Evolutionary conservation across 2,329 filamentous ascomycete genomes (phyloP).

Genomic region (Lasiodiplodia sp.): DNA sequence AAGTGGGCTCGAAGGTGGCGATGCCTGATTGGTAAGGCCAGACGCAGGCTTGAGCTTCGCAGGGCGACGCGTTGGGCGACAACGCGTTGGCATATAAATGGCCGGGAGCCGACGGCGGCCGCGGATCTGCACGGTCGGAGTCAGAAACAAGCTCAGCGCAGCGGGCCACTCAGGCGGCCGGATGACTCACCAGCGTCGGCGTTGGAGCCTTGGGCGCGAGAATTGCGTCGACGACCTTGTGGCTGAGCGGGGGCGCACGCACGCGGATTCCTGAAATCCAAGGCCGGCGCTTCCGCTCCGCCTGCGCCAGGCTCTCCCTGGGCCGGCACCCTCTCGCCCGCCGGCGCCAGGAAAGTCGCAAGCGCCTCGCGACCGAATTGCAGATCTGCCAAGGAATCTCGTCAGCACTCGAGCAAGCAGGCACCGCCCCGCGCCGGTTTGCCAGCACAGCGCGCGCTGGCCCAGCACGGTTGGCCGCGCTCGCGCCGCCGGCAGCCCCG

Average conservation of each 20-base stretch:
- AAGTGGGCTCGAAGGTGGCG: slow-evolving; percentile 19
- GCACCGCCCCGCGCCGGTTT: slow-evolving; percentile 1
- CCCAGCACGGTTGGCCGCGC: neutral
- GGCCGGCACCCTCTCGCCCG: neutral
- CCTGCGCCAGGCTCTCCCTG: neutral
- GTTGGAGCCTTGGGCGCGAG: slow-evolving; percentile 4
- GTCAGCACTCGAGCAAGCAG: slow-evolving; percentile 5
- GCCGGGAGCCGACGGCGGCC: slow-evolving; percentile 10
- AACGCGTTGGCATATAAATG: slow-evolving; percentile 29
- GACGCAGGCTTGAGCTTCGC: slow-evolving; percentile 17
- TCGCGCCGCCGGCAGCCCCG: slow-evolving; percentile 3
- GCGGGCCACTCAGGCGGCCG: neutral
- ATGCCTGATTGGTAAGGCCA: slow-evolving; percentile 28
- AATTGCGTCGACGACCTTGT: slow-evolving; percentile 20
- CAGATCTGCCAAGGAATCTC: slow-evolving; percentile 24
- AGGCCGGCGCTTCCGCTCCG: slow-evolving; percentile 21
- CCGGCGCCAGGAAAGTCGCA: slow-evolving; percentile 3
- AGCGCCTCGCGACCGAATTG: slow-evolving; percentile 22
- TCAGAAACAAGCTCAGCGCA: slow-evolving; percentile 24
- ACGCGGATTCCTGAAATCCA: slow-evolving; percentile 27
- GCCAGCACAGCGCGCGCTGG: slow-evolving; percentile 7
- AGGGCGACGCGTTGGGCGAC: slow-evolving; percentile 26
- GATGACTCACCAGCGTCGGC: slow-evolving; percentile 18
- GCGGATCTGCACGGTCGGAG: slow-evolving; percentile 23
- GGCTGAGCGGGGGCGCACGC: slow-evolving; percentile 11